Percentiles rank a stretch among this genome's conserved stretches.
Evolutionary conservation across 495 filamentous ascomycete species (phyloP).

Genomic region (Podospora anserina): DNA sequence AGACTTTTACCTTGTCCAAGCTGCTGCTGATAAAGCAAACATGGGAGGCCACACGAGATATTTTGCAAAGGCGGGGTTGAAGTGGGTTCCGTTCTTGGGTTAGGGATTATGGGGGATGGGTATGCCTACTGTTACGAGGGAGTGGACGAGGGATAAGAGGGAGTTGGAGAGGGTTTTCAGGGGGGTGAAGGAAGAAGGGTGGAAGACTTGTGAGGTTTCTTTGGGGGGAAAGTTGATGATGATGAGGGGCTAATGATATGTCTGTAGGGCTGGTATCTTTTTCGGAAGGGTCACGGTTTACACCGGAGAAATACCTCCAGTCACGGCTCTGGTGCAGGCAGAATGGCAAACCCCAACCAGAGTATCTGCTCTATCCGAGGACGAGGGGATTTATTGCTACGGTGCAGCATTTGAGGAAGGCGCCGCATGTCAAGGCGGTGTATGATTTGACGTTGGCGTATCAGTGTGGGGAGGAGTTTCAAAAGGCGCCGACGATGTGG

Average conservation of each 20-base stretch:
- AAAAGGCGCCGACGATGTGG: constrained; percentile 50
- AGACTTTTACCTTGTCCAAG: constrained; percentile 61
- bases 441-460: constrained; percentile 60
- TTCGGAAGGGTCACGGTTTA: constrained; percentile 58
- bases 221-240: not conserved
- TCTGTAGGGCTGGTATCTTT: constrained; percentile 55
- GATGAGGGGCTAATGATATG: constrained; percentile 5
- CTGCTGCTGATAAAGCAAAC: constrained; percentile 46
- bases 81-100: constrained; percentile 55
- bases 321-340: constrained; percentile 48
- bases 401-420: constrained; percentile 50
- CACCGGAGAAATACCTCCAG: constrained; percentile 47
- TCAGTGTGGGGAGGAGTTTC: constrained; percentile 44
- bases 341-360: constrained; percentile 46
- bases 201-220: constrained; percentile 52
- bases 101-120: constrained; percentile 62
- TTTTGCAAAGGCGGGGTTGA: constrained; percentile 56
- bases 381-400: constrained; percentile 56
- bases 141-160: constrained; percentile 52
- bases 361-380: constrained; percentile 54
- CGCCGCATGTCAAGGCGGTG: constrained; percentile 53
- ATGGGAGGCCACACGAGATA: constrained; percentile 58
- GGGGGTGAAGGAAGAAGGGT: constrained; percentile 43
- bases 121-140: constrained; percentile 56
- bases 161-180: constrained; percentile 54